Base-by-base conservation (phyloP, 2,329 filamentous ascomycete species). In the Fusarium neocosmosporiellum region DNA sequence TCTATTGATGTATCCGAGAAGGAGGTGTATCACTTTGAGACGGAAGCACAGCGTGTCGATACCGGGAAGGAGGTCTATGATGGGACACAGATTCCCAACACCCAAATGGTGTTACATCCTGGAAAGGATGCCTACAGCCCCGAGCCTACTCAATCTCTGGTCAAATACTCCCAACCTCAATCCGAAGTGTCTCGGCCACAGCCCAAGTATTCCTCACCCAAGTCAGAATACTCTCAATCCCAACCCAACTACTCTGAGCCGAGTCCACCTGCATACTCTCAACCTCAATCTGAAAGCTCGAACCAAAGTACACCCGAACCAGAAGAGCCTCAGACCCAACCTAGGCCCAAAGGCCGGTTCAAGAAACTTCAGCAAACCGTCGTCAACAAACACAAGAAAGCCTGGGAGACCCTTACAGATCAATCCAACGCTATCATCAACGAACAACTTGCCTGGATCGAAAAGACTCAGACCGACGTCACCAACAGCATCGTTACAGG, bases 351-450 rank as follows among this genome's bases (percentile, higher is more conserved):
- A 5, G 62, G 67, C 0, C 72, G 58, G 0, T 8, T 71, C 11
- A 48, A 65, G 33, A 74, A 61, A 7, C 36, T 65, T 7, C 73
- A 65, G 2, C 46, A 73, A 46, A 73, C 58, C 10, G 46, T 50
- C 5, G 54, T 75, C 4, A 71, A 74, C 14, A 74, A 71, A 16
- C 59, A 63, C 11, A 75, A 71, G 9, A 73, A 74, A n/a, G 70
- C 72, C 2, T 66, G 69, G 59, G 46, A 54, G 1, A 59, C 43
- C 1, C 65, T 71, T 7, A 33, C 58, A 14, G 61, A 68, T 1
- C 39, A 72, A 18, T 74, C 72, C 0, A 71, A 62, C 18, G 36
- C 59, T 7, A 48, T 63, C 0, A 72, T 74, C n/a, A 27, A 59
- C 1, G 64, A 75, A 8, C 46, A 50, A 50, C 11, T n/a, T 13